Conservation (phyloP, 2,329 filamentous ascomycete species). For the Botrytis fragariae region DNA sequence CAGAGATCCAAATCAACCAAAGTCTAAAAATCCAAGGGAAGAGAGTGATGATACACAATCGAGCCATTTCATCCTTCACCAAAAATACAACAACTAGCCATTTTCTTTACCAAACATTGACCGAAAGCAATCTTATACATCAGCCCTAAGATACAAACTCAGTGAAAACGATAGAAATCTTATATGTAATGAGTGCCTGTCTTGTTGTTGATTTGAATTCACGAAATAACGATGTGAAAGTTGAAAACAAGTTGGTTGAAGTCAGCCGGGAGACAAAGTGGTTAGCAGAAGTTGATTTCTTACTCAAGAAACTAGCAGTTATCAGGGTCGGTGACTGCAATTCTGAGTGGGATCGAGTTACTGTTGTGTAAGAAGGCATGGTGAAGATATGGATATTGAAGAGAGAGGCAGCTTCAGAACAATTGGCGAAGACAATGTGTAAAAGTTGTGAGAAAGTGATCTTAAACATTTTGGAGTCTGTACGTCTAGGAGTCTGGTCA, state of each 20-base stretch:
- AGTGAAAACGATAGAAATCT: not conserved
- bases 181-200: not conserved
- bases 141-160: too few relatives aligned
- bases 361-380: not conserved
- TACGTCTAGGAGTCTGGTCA: not conserved
- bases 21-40: not conserved
- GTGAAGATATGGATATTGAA: not conserved
- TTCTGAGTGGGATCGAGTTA: not conserved
- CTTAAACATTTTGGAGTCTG: not conserved
- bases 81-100: not conserved
- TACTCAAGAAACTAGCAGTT: not conserved
- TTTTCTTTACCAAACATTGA: not conserved
- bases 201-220: not conserved
- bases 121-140: too few relatives aligned
- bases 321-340: not conserved
- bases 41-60: not conserved
- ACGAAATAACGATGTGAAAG: not conserved
- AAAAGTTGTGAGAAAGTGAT: not conserved
- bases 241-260: not conserved
- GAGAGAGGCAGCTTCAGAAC: not conserved
- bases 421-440: not conserved
- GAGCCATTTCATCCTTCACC: not conserved
- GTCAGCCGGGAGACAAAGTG: not conserved
- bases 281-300: not conserved
- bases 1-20: not conserved